phyloP scores from a whole-genome alignment of 2,329 filamentous ascomycete species.

The Colletotrichum eremochloae region DNA sequence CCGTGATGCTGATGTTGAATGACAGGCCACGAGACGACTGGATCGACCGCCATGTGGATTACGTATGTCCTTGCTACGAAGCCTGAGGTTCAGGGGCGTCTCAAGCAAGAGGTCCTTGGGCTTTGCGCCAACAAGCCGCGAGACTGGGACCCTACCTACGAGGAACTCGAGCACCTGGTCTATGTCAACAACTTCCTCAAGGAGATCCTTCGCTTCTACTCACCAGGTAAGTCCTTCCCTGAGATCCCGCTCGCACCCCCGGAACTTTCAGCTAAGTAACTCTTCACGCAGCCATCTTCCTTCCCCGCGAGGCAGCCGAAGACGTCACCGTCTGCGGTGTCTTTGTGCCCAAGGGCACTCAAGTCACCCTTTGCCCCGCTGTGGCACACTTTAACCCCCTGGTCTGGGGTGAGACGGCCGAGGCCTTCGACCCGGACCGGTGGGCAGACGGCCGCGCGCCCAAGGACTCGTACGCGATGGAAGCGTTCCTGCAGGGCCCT shows the following conservation, averaged over 20 bases:
- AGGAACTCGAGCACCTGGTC: constrained; percentile 61
- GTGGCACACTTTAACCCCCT: constrained; percentile 46
- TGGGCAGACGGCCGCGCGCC: constrained; percentile 47
- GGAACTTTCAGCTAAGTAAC: not conserved
- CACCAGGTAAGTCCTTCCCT: constrained; percentile 44
- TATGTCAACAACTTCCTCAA: constrained; percentile 55
- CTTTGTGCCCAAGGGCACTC: constrained; percentile 48
- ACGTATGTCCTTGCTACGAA: constrained; percentile 31
- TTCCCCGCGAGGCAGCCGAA: constrained; percentile 45
- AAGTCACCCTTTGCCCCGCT: constrained; percentile 46
- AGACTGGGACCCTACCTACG: constrained; percentile 52
- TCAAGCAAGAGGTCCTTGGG: constrained; percentile 24
- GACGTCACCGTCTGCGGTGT: constrained; percentile 48
- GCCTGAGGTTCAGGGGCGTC: constrained; percentile 28
- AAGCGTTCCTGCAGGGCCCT: constrained; percentile 45
- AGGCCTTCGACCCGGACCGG: constrained; percentile 48
- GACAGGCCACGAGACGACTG: constrained; percentile 40
- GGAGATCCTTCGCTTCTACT: constrained; percentile 54
- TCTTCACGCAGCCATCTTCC: constrained; percentile 41
- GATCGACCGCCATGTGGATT: constrained; percentile 41
- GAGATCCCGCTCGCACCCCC: not conserved
- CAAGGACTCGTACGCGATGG: constrained; percentile 46
- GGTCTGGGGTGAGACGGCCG: constrained; percentile 49
- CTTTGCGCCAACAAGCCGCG: constrained; percentile 52
- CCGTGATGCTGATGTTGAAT: not conserved